Base-by-base conservation (phyloP, 1,284 basidiomycete genomes). In the Wolfiporia cocos region DNA sequence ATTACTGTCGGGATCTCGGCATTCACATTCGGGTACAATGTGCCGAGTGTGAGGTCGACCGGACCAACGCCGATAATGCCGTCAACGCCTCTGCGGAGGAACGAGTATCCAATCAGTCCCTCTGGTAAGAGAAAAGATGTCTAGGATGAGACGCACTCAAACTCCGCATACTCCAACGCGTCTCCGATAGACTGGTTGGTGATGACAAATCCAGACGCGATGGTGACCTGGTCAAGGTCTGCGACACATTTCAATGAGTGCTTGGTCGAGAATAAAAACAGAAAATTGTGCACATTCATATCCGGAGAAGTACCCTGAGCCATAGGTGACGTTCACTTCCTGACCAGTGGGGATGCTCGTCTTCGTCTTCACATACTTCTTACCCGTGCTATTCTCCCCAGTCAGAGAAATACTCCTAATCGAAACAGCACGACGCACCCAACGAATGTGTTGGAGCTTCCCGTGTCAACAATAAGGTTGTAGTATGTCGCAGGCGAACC, bases 41-140 rank as follows among this genome's bases (percentile, higher is more conserved):
- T 67, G 42, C 66, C 66, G 9, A 44, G 1, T 5, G 77, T 78
- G 39, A 81, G 63, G 53, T 66, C 68, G 9, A 65, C 63, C 10
- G 79, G 78, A 9, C 74, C 75, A 17, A 76, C 64, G 50, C 77
- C 78, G 23, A 78, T 63, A 46, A 81, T 76, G 9, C 78, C 76
- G 47, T 78, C 77, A 24, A 73, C 58, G 9, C 48, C 62, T 5
- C 42, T 24, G 50, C 71, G 64, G 15, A 69, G 14, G 21, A 34
- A 22, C 21, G n/a, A 36, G n/a, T 21, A 30, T 22, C 17, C n/a
- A 22, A 23, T 23, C 11, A 19, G 23, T 37, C 14, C n/a, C 11
- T 37, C n/a, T 4, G 20, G 28, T 23, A 11, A 9, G 3, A 3
- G 19, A 39, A 32, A 11, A 72, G 26, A 28, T 7, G 26, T 28